These are phyloP conservation scores for Plasmodium ovale DNA, from an alignment of 169 alveolate species.

Conservation along the genomic window DNA sequence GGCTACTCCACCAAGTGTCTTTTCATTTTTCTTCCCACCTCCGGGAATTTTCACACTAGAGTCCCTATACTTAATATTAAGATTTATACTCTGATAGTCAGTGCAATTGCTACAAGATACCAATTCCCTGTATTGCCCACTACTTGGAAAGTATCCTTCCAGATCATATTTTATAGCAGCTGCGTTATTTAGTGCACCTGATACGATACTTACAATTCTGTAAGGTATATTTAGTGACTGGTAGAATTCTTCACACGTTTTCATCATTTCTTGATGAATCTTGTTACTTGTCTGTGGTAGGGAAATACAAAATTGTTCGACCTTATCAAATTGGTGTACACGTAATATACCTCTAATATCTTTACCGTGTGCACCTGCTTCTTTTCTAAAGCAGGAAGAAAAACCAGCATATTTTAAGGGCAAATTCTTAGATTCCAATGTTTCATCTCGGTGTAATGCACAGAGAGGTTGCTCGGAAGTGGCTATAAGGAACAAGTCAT, in stretches of 20 bases:
- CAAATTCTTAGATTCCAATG: slow-evolving; percentile 86
- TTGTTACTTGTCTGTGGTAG: slow-evolving; percentile 93
- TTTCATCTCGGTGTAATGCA: slow-evolving; percentile 94
- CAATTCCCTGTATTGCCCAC: slow-evolving; percentile 96
- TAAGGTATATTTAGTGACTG: slow-evolving; percentile 95
- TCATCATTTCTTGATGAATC: slow-evolving; percentile 95
- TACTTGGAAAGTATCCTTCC: slow-evolving; percentile 99
- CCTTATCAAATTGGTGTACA: slow-evolving; percentile 99
- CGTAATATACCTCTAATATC: slow-evolving; percentile 99
- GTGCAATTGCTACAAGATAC: slow-evolving; percentile 99
- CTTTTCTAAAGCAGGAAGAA: slow-evolving; percentile 99
- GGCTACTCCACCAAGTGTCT: too few species aligned
- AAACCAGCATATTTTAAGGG: slow-evolving; percentile 97
- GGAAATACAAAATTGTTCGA: slow-evolving; percentile 97
- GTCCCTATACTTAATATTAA: slow-evolving; percentile 81
- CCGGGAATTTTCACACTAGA: slow-evolving; percentile 45
- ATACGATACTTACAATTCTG: slow-evolving; percentile 96
- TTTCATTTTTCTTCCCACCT: neutral
- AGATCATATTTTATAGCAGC: slow-evolving; percentile 99
- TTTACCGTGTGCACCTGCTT: slow-evolving; percentile 99
- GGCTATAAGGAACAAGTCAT: slow-evolving; percentile 96
- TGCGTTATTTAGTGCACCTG: slow-evolving; percentile 99
- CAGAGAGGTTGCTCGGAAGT: slow-evolving; percentile 99
- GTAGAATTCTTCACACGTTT: slow-evolving; percentile 96
- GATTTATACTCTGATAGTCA: slow-evolving; percentile 94